Evolutionary conservation across 73 alveolate genomes (phyloP).

Genomic region (Blepharisma stoltei): DNA sequence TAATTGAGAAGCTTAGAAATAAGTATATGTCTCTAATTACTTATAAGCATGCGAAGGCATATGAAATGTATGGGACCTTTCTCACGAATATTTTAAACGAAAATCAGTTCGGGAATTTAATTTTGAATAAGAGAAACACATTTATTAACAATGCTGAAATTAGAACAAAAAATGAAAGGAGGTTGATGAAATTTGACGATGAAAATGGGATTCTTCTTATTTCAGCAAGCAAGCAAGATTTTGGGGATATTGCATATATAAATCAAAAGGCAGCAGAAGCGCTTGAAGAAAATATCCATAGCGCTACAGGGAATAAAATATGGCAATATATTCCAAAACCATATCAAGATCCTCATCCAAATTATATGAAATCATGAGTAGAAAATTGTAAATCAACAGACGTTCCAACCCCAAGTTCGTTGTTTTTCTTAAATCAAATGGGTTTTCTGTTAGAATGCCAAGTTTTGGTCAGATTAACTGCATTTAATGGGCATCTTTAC

Average conservation of each 20-base stretch:
- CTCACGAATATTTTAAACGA: too few species aligned
- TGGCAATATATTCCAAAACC: neutral
- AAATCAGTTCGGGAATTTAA: too few species aligned
- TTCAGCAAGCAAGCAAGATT: neutral
- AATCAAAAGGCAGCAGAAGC: neutral
- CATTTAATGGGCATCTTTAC: neutral
- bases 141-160: too few species aligned
- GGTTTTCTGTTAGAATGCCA: neutral
- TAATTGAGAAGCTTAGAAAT: too few species aligned
- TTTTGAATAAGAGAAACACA: too few species aligned
- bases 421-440: neutral
- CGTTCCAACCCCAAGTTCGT: neutral
- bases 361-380: neutral
- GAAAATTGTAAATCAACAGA: constrained; percentile 2
- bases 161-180: too few species aligned
- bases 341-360: neutral
- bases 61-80: too few species aligned
- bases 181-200: neutral
- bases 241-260: neutral
- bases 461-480: neutral
- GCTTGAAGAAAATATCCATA: neutral
- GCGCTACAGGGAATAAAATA: neutral
- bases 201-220: constrained; percentile 10
- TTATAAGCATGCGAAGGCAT: too few species aligned
- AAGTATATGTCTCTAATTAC: too few species aligned